Conservation (phyloP, 2,329 filamentous ascomycete species). For the Cryphonectria carpinicola region DNA sequence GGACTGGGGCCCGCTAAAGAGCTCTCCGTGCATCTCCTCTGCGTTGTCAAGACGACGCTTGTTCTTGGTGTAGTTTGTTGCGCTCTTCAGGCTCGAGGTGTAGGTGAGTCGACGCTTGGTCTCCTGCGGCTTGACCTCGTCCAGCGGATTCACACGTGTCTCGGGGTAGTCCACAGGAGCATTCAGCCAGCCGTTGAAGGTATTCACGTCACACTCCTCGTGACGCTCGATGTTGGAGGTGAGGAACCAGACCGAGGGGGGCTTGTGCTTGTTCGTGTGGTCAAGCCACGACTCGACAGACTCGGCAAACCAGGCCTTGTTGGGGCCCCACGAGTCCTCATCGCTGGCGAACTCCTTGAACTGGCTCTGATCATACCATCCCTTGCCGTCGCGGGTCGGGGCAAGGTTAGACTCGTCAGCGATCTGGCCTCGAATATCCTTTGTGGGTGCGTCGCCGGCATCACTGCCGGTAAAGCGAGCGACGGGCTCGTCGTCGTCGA, state of each 20-base stretch:
- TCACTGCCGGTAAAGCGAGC: constrained; percentile 6
- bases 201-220: constrained; percentile 26
- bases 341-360: constrained; percentile 18
- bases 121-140: neutral
- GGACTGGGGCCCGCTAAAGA: neutral
- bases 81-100: constrained; percentile 10
- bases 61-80: constrained; percentile 12
- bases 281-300: constrained; percentile 20
- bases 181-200: constrained; percentile 20
- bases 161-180: constrained; percentile 24
- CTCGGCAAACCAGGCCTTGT: neutral
- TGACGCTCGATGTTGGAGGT: neutral
- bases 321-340: neutral
- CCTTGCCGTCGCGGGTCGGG: constrained; percentile 12
- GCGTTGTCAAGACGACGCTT: constrained; percentile 10
- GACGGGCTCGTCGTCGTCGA: constrained; percentile 2
- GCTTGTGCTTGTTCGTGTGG: neutral
- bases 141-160: constrained; percentile 16
- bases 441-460: neutral
- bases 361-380: constrained; percentile 17
- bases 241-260: neutral
- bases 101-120: constrained; percentile 4
- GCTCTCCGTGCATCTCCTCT: neutral
- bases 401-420: constrained; percentile 25
- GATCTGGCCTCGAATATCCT: constrained; percentile 23